Conservation (phyloP, 2,329 filamentous ascomycete species). For the Penicillium sp. region DNA sequence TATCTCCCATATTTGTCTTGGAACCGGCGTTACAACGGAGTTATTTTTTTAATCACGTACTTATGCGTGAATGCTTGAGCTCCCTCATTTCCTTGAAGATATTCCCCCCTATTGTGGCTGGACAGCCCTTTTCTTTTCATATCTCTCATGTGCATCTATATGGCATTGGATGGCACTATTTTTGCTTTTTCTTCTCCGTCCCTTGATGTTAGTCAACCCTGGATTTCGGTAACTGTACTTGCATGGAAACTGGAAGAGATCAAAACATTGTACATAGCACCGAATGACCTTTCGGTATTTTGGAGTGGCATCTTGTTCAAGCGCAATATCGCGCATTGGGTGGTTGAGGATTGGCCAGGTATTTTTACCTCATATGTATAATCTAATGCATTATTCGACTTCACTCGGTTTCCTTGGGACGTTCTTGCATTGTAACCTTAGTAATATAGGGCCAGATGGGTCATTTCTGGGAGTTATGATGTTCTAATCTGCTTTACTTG, state of each 20-base stretch:
- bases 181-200: not conserved
- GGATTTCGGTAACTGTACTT: conserved; percentile 1
- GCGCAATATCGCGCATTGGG: not conserved
- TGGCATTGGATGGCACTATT: not conserved
- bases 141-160: not conserved
- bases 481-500: not conserved
- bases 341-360: not conserved
- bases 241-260: not conserved
- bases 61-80: not conserved
- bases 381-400: conserved; percentile 4
- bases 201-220: not conserved
- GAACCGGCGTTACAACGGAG: conserved; percentile 3
- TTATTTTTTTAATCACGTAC: not conserved
- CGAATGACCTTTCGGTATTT: not conserved
- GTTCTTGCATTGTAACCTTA: no score
- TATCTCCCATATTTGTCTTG: not conserved
- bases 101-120: not conserved
- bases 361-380: not conserved
- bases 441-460: not conserved
- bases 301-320: not conserved
- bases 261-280: conserved; percentile 7
- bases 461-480: not conserved
- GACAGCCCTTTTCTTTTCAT: not conserved
- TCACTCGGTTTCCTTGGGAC: not conserved
- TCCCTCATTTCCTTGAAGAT: not conserved